These are phyloP conservation scores for Eugenia klotzschiana DNA, from an alignment of 441 rosid genomes.

Conservation along the genomic window DNA sequence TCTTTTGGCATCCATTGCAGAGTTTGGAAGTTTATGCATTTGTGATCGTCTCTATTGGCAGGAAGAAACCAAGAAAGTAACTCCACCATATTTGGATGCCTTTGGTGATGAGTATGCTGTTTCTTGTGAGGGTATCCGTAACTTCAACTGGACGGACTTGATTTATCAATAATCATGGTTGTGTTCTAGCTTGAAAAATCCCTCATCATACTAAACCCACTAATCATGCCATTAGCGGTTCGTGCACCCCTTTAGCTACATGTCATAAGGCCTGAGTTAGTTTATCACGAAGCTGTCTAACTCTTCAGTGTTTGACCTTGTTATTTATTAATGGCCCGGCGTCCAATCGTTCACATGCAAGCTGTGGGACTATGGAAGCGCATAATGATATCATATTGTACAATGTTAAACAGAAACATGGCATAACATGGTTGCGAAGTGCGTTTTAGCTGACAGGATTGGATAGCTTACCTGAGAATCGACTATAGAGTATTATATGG, in stretches of 20 bases:
- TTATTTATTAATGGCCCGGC: not conserved
- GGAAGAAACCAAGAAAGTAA: conserved; percentile 48
- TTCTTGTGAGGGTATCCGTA: conserved; percentile 56
- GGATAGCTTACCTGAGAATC: not conserved
- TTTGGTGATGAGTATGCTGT: conserved; percentile 66
- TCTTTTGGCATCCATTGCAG: not conserved
- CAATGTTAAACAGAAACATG: not conserved
- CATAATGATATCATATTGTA: not conserved
- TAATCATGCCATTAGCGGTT: not conserved
- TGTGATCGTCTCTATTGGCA: conserved; percentile 4
- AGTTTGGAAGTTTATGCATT: not conserved
- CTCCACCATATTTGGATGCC: conserved; percentile 53
- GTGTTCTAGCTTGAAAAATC: not conserved
- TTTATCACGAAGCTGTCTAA: not conserved
- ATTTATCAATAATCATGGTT: not conserved
- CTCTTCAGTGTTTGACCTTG: not conserved
- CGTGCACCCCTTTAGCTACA: not conserved
- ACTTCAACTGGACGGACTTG: not conserved
- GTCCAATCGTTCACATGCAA: not conserved
- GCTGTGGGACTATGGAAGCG: not conserved
- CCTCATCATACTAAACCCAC: not conserved
- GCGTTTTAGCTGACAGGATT: not conserved
- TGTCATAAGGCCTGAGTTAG: not conserved
- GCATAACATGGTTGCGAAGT: not conserved
- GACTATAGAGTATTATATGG: not conserved